Evolutionary conservation across 2,329 filamentous ascomycete genomes (phyloP), one percentile per base, ranked within the genome.

Genomic region (Nannizzia gypsea): DNA sequence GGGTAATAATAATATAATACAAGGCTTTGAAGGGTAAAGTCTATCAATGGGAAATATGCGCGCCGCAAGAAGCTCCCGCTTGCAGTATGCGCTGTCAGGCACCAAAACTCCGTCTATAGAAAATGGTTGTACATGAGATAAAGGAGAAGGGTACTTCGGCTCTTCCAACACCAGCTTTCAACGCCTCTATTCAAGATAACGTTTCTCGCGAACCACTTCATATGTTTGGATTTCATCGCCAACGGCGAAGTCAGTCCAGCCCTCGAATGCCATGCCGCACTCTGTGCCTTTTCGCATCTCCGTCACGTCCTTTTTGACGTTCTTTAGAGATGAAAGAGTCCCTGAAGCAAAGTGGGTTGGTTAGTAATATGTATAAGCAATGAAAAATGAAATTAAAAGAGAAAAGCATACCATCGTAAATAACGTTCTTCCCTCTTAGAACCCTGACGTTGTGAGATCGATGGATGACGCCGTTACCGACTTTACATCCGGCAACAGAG

Each of bases 271-370:
- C 65, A 99, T 86, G 65, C 93, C 93, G 68, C 93, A 99, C 74
- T 99, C 93, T n/a, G 81, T 83, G 61, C 90, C 91, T 75, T 95
- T 97, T 67, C 84, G 85, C 84, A 95, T 93, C 69, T 96, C 89
- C 52, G 79, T 78, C 31, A 93, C 88, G 65, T 96, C 89, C 72
- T 95, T 95, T 80, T 97, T 96, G 72, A 88, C 84, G 68, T 95
- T 88, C 76, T 93, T 96, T 61, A 99, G 83, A 1, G 89, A 89
- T 17, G 83, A 81, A 48, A 97, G 82, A 57, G 80, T 81, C 65
- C 91, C 92, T 96, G 61, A 42, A 31, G 44, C n/a, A 11, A 34
- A 42, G n/a, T 60, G 5, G 57, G n/a, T 60, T 11, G 57, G 59
- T 50, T 59, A 52, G 6, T 11, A n/a, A n/a, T n/a, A n/a, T n/a